Base-by-base conservation (phyloP, 257 asterid genomes). In the Nyctanthes arbortristis region DNA sequence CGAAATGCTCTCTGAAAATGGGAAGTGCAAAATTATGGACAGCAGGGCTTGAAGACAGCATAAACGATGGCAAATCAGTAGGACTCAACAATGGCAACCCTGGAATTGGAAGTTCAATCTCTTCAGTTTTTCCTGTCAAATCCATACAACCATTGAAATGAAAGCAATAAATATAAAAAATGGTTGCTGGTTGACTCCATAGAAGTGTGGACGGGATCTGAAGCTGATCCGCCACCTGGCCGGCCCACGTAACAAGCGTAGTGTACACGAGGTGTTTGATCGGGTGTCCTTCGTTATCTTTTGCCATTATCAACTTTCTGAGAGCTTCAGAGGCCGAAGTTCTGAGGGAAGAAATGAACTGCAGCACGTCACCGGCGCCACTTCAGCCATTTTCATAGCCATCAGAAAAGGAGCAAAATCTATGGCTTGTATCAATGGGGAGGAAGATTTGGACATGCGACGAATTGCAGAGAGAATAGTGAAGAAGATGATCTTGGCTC, bases 121-220 rank as follows among this genome's bases (percentile, higher is more conserved):
- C 31, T 18, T 27, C 12, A 16, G 22, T 32, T 22, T 37, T 36
- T 2, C 16, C 2, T 12, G 29, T 31, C 27, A 5, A 20, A 8
- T 45, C 36, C 25, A 3, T 33, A 14, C 27, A 59, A 4, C 36
- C 43, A 3, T 27, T 66, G 31, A 65, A 69, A 4, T 61, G 56
- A 43, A 76, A 71, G 3, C 32, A 76, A 14, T 73, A 80, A 16
- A 76, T 30, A 5, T 54, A 66, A 49, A 80, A 80, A 0, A 66
- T 16, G 2, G 63, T 64, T 20, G 84, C 79, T 1, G 84, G 81
- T 27, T 80, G 84, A 52, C 65, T 76, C 84, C 84, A 80, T 28
- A 80, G 66, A 3, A 80, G 74, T 7, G 79, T 76, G 22, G 34
- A n/a, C n/a, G 79, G 84, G 0, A 71, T 25, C 1, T 29, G 61